Evolutionary conservation across 1,284 basidiomycete species (phyloP).

Genomic region (Kalmanozyma brasiliensis): DNA sequence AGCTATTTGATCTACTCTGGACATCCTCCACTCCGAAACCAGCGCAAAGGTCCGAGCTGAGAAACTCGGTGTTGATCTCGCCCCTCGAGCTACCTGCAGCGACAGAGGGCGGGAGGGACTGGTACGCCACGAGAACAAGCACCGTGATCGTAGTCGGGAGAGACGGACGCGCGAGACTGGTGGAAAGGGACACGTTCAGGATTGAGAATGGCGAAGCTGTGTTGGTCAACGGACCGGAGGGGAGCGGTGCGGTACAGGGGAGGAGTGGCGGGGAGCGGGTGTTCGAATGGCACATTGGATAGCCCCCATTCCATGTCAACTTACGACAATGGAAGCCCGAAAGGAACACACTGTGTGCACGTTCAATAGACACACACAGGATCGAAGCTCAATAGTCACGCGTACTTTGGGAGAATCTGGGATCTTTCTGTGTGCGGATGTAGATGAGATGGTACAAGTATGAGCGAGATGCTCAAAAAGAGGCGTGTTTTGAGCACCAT

Average conservation of each 20-base stretch:
- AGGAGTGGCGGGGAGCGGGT: conserved; percentile 13
- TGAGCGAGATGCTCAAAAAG: not conserved
- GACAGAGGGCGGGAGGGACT: conserved; percentile 7
- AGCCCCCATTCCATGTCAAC: not conserved
- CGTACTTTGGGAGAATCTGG: too few species aligned
- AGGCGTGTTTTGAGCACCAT: too few species aligned
- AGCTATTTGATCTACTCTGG: conserved; percentile 38
- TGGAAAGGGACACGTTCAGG: conserved; percentile 45
- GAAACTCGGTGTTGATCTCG: conserved; percentile 40
- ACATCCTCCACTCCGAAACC: conserved; percentile 20
- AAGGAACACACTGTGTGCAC: too few species aligned
- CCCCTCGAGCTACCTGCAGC: conserved; percentile 22
- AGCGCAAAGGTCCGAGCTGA: conserved; percentile 16
- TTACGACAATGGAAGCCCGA: too few species aligned
- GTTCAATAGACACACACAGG: too few species aligned
- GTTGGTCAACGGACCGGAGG: conserved; percentile 22
- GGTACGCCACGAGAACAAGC: conserved; percentile 49
- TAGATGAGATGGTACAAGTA: not conserved
- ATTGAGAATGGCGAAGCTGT: not conserved
- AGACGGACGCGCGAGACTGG: conserved; percentile 18
- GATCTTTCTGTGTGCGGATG: too few species aligned
- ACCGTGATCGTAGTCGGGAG: conserved; percentile 41
- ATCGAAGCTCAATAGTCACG: not conserved
- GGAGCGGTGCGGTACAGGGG: conserved; percentile 4
- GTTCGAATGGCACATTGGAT: conserved; percentile 17